These are phyloP conservation scores for Ceratobasidium sp. DNA, from an alignment of 1,284 basidiomycete genomes.

Conservation along the genomic window DNA sequence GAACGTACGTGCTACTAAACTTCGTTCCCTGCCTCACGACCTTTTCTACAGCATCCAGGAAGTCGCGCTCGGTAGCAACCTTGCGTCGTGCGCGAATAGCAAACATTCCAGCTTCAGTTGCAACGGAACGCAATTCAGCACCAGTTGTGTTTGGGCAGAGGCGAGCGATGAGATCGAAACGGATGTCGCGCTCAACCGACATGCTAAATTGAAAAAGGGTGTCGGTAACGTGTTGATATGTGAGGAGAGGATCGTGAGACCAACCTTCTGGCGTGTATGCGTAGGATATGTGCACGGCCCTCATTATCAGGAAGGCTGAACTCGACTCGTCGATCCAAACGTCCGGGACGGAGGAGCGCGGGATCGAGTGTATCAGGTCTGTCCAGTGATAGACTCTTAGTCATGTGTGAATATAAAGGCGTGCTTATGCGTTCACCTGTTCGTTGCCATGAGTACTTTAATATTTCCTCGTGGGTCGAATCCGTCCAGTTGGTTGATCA, in stretches of 20 bases:
- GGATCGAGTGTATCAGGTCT: conserved; percentile 98
- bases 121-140: conserved; percentile 97
- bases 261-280: conserved; percentile 96
- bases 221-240: background rate
- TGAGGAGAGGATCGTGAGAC: conserved; percentile 48
- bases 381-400: conserved; percentile 64
- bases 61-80: conserved; percentile 98
- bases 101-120: conserved; percentile 99
- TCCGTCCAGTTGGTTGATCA: conserved; percentile 96
- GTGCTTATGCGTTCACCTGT: conserved; percentile 70
- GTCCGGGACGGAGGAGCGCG: conserved; percentile 93
- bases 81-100: conserved; percentile 94
- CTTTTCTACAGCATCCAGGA: conserved; percentile 98
- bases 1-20: conserved; percentile 87
- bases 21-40: conserved; percentile 96
- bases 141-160: conserved; percentile 95
- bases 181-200: conserved; percentile 98
- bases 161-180: conserved; percentile 92
- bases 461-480: conserved; percentile 99
- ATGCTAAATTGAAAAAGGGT: conserved; percentile 68
- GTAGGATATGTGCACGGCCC: conserved; percentile 94
- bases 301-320: conserved; percentile 99
- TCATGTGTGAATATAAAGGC: conserved; percentile 19
- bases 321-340: conserved; percentile 99
- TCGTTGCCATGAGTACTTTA: conserved; percentile 81